phyloP scores from a whole-genome alignment of 192 early-diverging fungal species.

The Chytriomyces sp. region DNA sequence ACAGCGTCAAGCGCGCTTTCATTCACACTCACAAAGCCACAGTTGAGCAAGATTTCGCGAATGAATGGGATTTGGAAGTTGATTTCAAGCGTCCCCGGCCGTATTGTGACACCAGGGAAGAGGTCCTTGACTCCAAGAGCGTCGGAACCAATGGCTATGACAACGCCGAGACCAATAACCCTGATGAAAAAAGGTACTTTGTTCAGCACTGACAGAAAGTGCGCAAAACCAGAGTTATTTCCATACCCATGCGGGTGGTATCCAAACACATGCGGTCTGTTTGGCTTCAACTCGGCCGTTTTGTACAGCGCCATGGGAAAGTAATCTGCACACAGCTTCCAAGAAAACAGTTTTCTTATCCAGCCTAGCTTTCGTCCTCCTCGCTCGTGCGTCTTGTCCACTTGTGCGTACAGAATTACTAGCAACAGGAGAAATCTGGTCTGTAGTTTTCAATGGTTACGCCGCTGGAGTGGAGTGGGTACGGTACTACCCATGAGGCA shows the following conservation, averaged over 20 bases:
- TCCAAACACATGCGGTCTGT: conserved; percentile 84
- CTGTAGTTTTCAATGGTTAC: background rate
- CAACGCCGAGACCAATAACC: conserved; percentile 76
- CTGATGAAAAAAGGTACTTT: conserved; percentile 77
- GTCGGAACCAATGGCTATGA: conserved; percentile 29
- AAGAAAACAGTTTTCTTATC: conserved; percentile 44
- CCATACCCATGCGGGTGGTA: conserved; percentile 91
- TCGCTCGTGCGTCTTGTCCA: background rate
- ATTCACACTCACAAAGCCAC: conserved; percentile 32
- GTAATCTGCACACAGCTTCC: conserved; percentile 78
- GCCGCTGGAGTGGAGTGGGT: background rate
- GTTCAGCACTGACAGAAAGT: conserved; percentile 80
- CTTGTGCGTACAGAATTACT: background rate
- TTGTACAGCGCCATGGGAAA: conserved; percentile 80
- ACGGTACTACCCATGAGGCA: background rate
- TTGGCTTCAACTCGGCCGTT: conserved; percentile 81
- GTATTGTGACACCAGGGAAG: conserved; percentile 29
- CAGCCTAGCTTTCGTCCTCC: background rate
- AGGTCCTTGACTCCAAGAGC: conserved; percentile 22
- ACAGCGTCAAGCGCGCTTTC: conserved; percentile 6
- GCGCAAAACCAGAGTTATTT: conserved; percentile 75
- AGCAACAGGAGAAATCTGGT: background rate
- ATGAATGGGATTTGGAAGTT: conserved; percentile 34
- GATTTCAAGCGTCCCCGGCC: conserved; percentile 20
- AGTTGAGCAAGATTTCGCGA: conserved; percentile 34